Conservation (phyloP, 108 stramenopile genomes). For the Seminavis robusta region DNA sequence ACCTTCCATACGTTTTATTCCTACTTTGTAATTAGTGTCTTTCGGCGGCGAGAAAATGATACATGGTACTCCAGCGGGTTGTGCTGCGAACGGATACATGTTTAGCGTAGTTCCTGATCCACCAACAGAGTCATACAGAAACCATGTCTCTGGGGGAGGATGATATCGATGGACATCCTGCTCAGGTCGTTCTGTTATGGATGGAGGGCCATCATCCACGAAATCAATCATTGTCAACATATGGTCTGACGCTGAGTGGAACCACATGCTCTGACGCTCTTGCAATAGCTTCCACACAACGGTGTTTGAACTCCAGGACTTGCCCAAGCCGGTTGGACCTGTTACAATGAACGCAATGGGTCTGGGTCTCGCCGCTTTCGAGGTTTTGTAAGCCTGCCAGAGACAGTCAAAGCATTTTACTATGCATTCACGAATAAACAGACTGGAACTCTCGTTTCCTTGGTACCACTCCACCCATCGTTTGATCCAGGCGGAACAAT, state of each 20-base stretch:
- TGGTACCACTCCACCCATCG: too few relatives aligned
- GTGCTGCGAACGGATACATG: neutral
- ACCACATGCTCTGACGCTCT: slow-evolving; percentile 4
- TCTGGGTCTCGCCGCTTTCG: too few relatives aligned
- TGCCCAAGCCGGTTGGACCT: too few relatives aligned
- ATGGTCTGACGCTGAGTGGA: slow-evolving; percentile 10
- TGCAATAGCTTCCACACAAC: too few relatives aligned
- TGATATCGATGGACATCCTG: neutral
- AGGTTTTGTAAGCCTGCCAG: too few relatives aligned
- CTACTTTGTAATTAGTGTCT: slow-evolving; percentile 8
- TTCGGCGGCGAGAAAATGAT: slow-evolving; percentile 5
- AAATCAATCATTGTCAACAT: neutral
- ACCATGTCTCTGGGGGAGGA: neutral
- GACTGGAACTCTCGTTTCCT: neutral
- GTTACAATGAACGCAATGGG: too few relatives aligned
- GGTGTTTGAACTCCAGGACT: too few relatives aligned
- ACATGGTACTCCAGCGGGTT: neutral
- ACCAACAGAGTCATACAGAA: slow-evolving; percentile 6
- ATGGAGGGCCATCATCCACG: neutral
- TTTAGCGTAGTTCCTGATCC: neutral
- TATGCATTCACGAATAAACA: neutral
- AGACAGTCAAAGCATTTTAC: neutral
- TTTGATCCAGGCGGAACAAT: too few relatives aligned
- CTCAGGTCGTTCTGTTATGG: neutral
- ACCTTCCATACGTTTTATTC: neutral